Evolutionary conservation across 345 rosid genomes (phyloP), one percentile per base, ranked within the genome.

Genomic region (Rhizophora apiculata): DNA sequence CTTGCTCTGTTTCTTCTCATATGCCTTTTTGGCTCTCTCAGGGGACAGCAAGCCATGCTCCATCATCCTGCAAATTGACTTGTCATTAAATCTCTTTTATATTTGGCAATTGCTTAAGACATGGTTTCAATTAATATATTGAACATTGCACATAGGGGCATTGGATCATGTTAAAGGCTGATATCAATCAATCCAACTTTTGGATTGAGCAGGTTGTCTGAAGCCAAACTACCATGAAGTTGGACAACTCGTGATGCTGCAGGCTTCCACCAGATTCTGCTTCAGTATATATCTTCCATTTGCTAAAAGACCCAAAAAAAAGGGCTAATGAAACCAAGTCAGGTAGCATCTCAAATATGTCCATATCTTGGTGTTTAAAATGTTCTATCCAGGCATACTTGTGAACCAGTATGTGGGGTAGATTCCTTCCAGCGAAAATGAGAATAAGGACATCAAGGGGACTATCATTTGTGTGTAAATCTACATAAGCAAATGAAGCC

Each of bases 31-130:
- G 2, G 96, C 85, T 78, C 83, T 86, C 5, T 88, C 96, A 10
- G 88, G 82, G 61, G 96, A 86, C 71, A 95, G 78, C 80, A 95
- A 79, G 27, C 97, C 98, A 71, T 95, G 97, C 82, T 95, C 99
- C 99, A 95, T 92, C 87, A 95, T 83, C 99, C 99, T 95, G 80
- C 59, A 80, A 61, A 65, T 60, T 43, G 48, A 68, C 58, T 49
- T 36, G 34, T 6, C 49, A 61, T 32, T 43, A 4, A 15, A 43
- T 13, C 4, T 43, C 49, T 43, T 13, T 0, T 3, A 13, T 13
- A 43, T 43, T 43, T 43, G 19, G 49, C 1, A 43, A 3, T 15
- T 43, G 13, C 49, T 43, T 43, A 43, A 43, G 19, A 13, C 16
- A 43, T 3, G 49, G 4, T 43, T 11, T 13, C 18, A 43, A 13